A percentile compares a stretch with the other conserved stretches of the same genome.
Evolutionary conservation across 805 yeast genomes (phyloP).

Genomic region (Yarrowia sp.): DNA sequence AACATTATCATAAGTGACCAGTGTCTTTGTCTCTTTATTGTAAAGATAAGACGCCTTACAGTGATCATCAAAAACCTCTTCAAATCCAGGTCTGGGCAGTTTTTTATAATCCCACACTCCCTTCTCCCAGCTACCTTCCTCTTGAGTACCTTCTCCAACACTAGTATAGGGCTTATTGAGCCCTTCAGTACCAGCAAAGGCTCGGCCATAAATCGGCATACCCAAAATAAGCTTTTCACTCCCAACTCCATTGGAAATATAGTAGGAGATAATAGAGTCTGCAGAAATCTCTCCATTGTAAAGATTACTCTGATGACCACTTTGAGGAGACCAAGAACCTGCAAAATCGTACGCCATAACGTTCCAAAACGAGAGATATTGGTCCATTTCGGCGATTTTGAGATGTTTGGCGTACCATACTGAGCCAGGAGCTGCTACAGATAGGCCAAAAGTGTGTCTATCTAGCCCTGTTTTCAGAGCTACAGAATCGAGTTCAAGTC

Average conservation of each 20-base stretch:
- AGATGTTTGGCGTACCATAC: constrained; percentile 46
- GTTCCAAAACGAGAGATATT: constrained; percentile 67
- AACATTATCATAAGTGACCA: constrained; percentile 67
- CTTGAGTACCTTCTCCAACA: constrained; percentile 41
- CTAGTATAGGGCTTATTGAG: constrained; percentile 48
- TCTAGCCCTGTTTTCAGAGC: constrained; percentile 38
- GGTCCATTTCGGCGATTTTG: constrained; percentile 54
- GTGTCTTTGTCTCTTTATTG: constrained; percentile 39
- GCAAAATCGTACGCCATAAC: constrained; percentile 88
- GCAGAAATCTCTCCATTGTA: constrained; percentile 50
- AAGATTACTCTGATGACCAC: constrained; percentile 72
- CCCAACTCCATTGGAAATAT: constrained; percentile 46
- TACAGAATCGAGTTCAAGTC: constrained; percentile 43
- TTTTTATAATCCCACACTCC: constrained; percentile 56
- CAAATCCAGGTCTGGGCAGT: constrained; percentile 49
- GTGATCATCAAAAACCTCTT: constrained; percentile 52
- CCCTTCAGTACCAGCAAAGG: constrained; percentile 46
- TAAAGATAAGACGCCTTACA: constrained; percentile 57
- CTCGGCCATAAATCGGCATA: constrained; percentile 81
- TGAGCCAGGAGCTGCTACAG: constrained; percentile 78
- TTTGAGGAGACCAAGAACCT: constrained; percentile 67
- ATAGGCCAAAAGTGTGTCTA: constrained; percentile 46
- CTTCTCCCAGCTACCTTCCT: constrained; percentile 42
- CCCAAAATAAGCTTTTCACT: constrained; percentile 67
- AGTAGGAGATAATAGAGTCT: constrained; percentile 48